Percentiles rank a stretch among this genome's conserved stretches.
Evolutionary conservation across 257 asterid species (phyloP).

Genomic region (Paulownia fortunei): DNA sequence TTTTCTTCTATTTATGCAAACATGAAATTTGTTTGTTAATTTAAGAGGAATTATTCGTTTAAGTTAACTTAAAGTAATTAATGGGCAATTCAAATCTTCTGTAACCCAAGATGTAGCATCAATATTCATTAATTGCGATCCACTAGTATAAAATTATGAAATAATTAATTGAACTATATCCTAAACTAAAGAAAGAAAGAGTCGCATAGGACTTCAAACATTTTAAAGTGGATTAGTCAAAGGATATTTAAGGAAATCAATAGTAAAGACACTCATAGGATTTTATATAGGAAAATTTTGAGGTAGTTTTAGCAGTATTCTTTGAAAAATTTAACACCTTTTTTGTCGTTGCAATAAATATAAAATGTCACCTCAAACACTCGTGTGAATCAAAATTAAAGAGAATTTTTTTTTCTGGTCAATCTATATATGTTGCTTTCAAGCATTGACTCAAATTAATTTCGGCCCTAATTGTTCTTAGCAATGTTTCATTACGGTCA

Average conservation of each 20-base stretch:
- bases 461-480: not conserved
- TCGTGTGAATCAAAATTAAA: not conserved
- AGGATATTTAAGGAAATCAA: not conserved
- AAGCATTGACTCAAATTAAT: not conserved
- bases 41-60: too few species aligned
- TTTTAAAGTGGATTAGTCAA: constrained; percentile 12
- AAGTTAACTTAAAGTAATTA: too few species aligned
- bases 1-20: not conserved
- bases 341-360: not conserved
- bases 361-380: constrained; percentile 6
- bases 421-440: not conserved
- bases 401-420: not conserved
- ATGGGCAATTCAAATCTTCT: too few species aligned
- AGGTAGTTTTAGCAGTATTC: too few species aligned
- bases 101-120: too few species aligned
- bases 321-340: not conserved
- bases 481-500: not conserved
- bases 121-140: too few species aligned
- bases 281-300: too few species aligned
- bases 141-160: too few species aligned
- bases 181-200: too few species aligned
- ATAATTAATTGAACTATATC: too few species aligned
- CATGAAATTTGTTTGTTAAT: not conserved
- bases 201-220: too few species aligned
- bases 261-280: not conserved